Base-by-base conservation (phyloP, 1,284 basidiomycete genomes). In the Moesziomyces globuligerus region DNA sequence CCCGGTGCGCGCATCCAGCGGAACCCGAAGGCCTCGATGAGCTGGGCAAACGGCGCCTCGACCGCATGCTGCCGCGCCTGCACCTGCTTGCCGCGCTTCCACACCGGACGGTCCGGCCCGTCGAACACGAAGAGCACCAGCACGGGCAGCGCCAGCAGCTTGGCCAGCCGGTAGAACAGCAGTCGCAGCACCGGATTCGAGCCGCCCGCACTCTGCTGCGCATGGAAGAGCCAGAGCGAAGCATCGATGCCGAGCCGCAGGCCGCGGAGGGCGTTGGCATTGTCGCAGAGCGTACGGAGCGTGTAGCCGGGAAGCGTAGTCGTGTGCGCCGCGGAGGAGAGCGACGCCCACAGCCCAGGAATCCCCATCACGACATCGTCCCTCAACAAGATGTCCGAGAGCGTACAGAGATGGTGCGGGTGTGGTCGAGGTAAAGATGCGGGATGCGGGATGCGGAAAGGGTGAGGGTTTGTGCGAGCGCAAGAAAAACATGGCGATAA, bases 51-150 rank as follows among this genome's bases (percentile, higher is more conserved):
- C 0, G 66, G 66, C 9, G 53, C 38, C 43, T 77, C 68, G 23
- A 74, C 53, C 3, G 61, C 64, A 54, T 83, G 84, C 26, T 74
- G 73, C 3, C 81, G 78, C 0, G 66, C 45, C 79, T 86, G 87
- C 44, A 91, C 88, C 45, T 86, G 85, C 83, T 90, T 91, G 9
- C 90, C 90, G 25, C 94, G 86, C 84, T 98, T 98, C 74, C 90
- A 83, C 3, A 86, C 85, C 0, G 95, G 95, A 46, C 93, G 87
- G 48, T 89, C 86, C 0, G 91, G 90, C 0, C 95, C 95, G 83
- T 98, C 94, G 78, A 97, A 97, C 1, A 98, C 92, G 82, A 98
- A 96, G 2, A 98, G 85, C 0, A 92, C 92, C 20, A 93, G 86
- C 64, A 95, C 88, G 0, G 93, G 93, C 13, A 89, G 86, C 49